Evolutionary conservation across 768 basidiomycete genomes (phyloP), one percentile per base, ranked within the genome.

Genomic region (Trametes gibbosa): DNA sequence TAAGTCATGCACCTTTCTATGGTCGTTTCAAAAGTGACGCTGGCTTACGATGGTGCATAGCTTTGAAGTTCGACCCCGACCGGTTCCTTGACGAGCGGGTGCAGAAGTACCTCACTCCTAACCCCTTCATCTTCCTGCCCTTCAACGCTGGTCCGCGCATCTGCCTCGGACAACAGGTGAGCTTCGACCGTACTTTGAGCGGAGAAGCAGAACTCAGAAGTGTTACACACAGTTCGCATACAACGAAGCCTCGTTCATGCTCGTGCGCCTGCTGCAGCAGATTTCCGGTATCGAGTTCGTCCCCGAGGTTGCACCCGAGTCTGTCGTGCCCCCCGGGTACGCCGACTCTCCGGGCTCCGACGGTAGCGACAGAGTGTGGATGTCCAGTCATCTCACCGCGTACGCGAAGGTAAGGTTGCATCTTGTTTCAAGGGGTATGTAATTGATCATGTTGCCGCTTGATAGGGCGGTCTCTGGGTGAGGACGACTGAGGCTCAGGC

Each of bases 61-160:
- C 65, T 61, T 12, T 62, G 40, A 57, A 74, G 50, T 86, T 85
- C 63, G 84, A 86, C 63, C 85, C 85, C 0, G 82, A 85, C 63
- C 75, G 85, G 10, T 87, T 85, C 75, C 68, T 85, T 35, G 84
- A 86, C 50, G 76, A 77, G 13, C 74, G 84, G 23, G 65, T 81
- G 6, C 74, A 65, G 35, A 62, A 77, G 63, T 81, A 81, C 57
- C 72, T 84, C n/a, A 74, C 73, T 0, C 75, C 78, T 1, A 85
- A 85, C 56, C 83, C 84, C 1, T 85, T 81, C 74, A 86, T 87
- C 56, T 65, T 65, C 60, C 49, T 65, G 3, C 64, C 64, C 14
- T 65, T 65, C 78, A 79, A 35, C 68, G 77, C 49, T 64, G 76
- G 42, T 62, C 64, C 25, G 69, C 51, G 55, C 23, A 74, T 74